Conservation (phyloP, 495 filamentous ascomycete genomes). For the Trichoderma asperelloides region DNA sequence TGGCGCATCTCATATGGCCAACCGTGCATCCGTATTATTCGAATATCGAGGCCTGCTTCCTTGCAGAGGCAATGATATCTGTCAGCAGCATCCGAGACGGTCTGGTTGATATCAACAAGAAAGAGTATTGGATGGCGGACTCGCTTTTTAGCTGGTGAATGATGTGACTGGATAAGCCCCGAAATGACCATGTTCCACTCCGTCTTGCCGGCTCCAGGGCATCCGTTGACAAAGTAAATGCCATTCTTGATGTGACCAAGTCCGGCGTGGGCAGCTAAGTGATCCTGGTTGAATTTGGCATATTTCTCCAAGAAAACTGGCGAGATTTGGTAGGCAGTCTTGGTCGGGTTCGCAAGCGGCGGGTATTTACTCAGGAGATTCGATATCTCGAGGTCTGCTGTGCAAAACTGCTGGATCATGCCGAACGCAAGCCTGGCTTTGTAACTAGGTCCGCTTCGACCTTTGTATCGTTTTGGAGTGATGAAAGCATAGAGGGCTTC, state of each 20-base stretch:
- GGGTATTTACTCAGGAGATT: not conserved
- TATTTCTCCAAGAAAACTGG: not conserved
- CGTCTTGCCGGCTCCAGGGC: conserved; percentile 22
- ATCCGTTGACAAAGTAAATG: conserved; percentile 16
- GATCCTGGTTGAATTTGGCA: conserved; percentile 1
- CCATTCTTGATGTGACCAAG: conserved; percentile 14
- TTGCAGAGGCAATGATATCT: conserved; percentile 15
- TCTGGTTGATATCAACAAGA: conserved; percentile 21
- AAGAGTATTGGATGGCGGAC: conserved; percentile 16
- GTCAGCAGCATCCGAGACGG: conserved; percentile 10
- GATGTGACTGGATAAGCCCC: conserved; percentile 12
- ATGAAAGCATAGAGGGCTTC: not conserved
- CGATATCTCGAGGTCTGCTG: not conserved
- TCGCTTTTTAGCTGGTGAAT: not conserved
- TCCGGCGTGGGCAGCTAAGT: conserved; percentile 1
- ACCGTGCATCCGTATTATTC: conserved; percentile 15
- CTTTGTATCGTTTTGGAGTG: not conserved
- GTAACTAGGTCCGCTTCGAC: not conserved
- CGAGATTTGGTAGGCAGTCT: not conserved
- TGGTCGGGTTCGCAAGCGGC: not conserved
- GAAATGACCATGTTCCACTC: conserved; percentile 17
- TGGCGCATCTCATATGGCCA: conserved; percentile 14
- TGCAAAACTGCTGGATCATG: not conserved
- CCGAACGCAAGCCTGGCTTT: not conserved
- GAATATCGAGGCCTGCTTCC: conserved; percentile 18